These are phyloP conservation scores for Thymus mandschuricus DNA, from an alignment of 257 asterid species.

Conservation along the genomic window DNA sequence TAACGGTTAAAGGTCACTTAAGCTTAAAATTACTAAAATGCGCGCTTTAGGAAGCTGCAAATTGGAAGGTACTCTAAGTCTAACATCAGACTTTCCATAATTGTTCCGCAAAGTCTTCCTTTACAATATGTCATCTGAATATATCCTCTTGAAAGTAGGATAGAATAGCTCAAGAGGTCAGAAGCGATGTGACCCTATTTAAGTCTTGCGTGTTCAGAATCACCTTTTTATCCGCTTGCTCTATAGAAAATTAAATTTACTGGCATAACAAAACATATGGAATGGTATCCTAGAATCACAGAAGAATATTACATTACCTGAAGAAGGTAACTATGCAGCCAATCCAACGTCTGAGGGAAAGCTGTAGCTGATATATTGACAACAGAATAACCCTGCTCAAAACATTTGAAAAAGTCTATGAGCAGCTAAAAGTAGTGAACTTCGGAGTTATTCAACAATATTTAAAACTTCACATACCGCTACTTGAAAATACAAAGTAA, in stretches of 20 bases:
- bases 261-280: background rate
- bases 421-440: constrained; percentile 9
- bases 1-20: background rate
- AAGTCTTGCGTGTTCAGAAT: background rate
- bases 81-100: constrained; percentile 11
- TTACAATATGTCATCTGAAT: constrained; percentile 12
- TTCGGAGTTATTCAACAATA: constrained; percentile 15
- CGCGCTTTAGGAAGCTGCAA: background rate
- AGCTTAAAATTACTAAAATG: background rate
- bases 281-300: constrained; percentile 6
- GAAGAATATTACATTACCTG: constrained; percentile 60
- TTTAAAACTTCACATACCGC: background rate
- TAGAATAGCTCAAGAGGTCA: constrained; percentile 7
- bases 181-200: constrained; percentile 3
- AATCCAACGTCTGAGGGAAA: constrained; percentile 94
- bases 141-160: constrained; percentile 1
- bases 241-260: background rate
- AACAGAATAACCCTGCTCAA: constrained; percentile 75
- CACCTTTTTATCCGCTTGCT: background rate
- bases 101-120: background rate
- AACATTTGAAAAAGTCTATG: constrained; percentile 27
- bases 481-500: background rate
- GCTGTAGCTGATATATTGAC: constrained; percentile 93
- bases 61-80: background rate
- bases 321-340: constrained; percentile 95